Conservation (phyloP, 2,329 filamentous ascomycete genomes). For the Dactylella cylindrospora region DNA sequence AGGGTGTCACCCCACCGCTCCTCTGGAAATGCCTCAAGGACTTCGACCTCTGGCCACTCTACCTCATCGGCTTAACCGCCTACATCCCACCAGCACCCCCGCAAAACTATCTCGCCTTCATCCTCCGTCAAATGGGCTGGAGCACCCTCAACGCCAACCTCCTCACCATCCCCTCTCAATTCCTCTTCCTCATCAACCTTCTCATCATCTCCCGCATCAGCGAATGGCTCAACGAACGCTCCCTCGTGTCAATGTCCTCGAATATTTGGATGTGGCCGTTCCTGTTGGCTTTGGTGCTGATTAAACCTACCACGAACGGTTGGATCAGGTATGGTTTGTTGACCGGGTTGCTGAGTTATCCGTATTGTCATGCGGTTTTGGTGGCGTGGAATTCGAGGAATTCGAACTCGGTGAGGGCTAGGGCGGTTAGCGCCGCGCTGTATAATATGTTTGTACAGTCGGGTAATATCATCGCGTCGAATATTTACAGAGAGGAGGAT, state of each 20-base stretch:
- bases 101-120: slow-evolving; percentile 56
- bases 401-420: slow-evolving; percentile 57
- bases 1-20: slow-evolving; percentile 50
- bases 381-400: slow-evolving; percentile 57
- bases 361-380: slow-evolving; percentile 57
- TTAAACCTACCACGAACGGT: slow-evolving; percentile 52
- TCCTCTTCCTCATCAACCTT: slow-evolving; percentile 56
- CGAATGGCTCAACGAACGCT: slow-evolving; percentile 55
- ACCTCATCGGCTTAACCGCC: slow-evolving; percentile 50
- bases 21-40: slow-evolving; percentile 51
- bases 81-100: slow-evolving; percentile 56
- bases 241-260: slow-evolving; percentile 55
- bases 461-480: slow-evolving; percentile 54
- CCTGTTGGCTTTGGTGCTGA: slow-evolving; percentile 55
- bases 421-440: slow-evolving; percentile 56
- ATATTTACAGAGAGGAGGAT: slow-evolving; percentile 62
- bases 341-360: slow-evolving; percentile 56
- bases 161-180: slow-evolving; percentile 55
- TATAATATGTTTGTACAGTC: slow-evolving; percentile 58
- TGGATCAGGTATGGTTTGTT: slow-evolving; percentile 55
- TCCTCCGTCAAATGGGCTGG: slow-evolving; percentile 55
- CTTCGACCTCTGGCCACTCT: slow-evolving; percentile 53
- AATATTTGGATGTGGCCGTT: slow-evolving; percentile 60
- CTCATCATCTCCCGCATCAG: slow-evolving; percentile 57
- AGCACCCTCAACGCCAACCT: slow-evolving; percentile 57